Conservation (phyloP, 768 basidiomycete genomes). For the Tubosaeta sp. region DNA sequence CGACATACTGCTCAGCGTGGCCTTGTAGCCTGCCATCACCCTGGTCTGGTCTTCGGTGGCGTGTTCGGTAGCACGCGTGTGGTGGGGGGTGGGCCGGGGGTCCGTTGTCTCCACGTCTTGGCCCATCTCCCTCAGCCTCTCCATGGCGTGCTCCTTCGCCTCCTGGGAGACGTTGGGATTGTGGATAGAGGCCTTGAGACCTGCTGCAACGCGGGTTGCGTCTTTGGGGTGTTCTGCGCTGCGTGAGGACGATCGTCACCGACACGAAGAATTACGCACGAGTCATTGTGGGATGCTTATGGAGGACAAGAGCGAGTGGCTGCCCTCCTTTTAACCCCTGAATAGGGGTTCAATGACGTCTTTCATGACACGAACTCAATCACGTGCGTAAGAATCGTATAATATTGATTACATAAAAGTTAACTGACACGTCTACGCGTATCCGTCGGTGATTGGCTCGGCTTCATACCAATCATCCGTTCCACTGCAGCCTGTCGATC, state of each 20-base stretch:
- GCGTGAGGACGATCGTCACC: not conserved
- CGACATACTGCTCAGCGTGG: conserved; percentile 40
- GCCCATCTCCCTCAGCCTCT: conserved; percentile 42
- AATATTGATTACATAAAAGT: conserved; percentile 3
- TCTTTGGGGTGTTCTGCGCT: conserved; percentile 34
- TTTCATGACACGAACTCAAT: not conserved
- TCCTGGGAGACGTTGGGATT: conserved; percentile 56
- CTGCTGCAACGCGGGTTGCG: conserved; percentile 46
- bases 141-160: conserved; percentile 46
- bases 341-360: conserved; percentile 21
- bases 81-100: not conserved
- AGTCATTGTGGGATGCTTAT: conserved; percentile 7
- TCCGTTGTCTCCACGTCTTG: conserved; percentile 10
- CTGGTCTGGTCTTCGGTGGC: conserved; percentile 1
- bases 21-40: conserved; percentile 47
- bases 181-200: conserved; percentile 53
- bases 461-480: conserved; percentile 53
- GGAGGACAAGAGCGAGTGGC: not conserved
- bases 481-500: conserved; percentile 46
- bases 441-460: conserved; percentile 22
- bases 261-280: conserved; percentile 2
- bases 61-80: not conserved
- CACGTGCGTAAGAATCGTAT: conserved; percentile 10
- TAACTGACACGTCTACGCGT: conserved; percentile 25
- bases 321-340: not conserved